Percentiles rank a stretch among this genome's conserved stretches.
Conservation (phyloP, 768 basidiomycete genomes). For the Daedalea quercina region DNA sequence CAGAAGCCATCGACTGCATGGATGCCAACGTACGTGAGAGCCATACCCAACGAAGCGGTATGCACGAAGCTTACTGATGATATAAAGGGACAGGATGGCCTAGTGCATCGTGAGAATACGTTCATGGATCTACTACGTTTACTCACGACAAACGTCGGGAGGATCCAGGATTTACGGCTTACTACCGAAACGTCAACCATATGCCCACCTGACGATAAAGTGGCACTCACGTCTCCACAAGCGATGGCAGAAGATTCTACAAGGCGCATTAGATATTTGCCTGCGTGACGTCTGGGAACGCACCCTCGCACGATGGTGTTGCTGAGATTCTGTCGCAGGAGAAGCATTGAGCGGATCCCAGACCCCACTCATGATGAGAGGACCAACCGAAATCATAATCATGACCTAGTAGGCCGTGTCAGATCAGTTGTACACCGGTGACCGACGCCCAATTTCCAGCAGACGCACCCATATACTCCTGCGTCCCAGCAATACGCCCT, state of each 20-base stretch:
- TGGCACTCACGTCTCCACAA: slow-evolving; percentile 8
- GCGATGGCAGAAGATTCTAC: slow-evolving; percentile 10
- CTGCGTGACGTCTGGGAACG: no score
- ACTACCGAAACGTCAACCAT: slow-evolving; percentile 1
- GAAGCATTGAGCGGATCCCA: not conserved
- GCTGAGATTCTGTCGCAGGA: slow-evolving; percentile 7
- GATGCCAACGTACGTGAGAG: no score
- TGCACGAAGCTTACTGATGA: not conserved
- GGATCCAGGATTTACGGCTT: slow-evolving; percentile 1
- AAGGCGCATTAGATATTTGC: not conserved
- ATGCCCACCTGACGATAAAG: not conserved
- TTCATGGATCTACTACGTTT: not conserved
- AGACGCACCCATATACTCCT: slow-evolving; percentile 6
- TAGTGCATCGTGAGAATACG: not conserved
- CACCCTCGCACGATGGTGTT: slow-evolving; percentile 14
- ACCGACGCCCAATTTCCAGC: not conserved
- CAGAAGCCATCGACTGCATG: slow-evolving; percentile 2
- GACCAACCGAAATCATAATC: slow-evolving; percentile 12
- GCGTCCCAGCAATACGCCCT: not conserved
- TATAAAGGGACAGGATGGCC: slow-evolving; percentile 4
- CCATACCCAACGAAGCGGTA: not conserved
- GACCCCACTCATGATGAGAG: no score
- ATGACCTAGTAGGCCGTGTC: slow-evolving; percentile 3
- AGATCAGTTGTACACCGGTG: not conserved
- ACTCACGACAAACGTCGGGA: slow-evolving; percentile 11